Conservation (phyloP, 257 asterid species). For the Pogostemon cablin region DNA sequence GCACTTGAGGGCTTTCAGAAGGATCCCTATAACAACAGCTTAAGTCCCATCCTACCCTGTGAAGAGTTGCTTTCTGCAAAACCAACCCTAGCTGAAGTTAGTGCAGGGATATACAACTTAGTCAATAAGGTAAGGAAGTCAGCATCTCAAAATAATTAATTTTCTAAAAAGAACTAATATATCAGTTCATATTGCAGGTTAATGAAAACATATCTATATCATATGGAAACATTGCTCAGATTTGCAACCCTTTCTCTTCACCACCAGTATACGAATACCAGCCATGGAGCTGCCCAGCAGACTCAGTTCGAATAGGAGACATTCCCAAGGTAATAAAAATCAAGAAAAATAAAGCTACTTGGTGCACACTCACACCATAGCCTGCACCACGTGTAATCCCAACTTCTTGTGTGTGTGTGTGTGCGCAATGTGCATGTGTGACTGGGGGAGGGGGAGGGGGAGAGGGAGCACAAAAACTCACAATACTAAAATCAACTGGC, state of each 20-base stretch:
- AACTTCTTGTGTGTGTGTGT: slow-evolving; percentile 14
- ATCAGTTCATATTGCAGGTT: slow-evolving; percentile 52
- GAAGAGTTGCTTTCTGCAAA: slow-evolving; percentile 64
- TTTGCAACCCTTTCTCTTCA: slow-evolving; percentile 89
- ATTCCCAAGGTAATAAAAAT: slow-evolving; percentile 53
- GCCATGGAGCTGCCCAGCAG: slow-evolving; percentile 58
- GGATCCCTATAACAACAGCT: slow-evolving; percentile 82
- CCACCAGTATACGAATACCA: slow-evolving; percentile 66
- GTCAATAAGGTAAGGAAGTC: slow-evolving; percentile 54
- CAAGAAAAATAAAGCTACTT: slow-evolving; percentile 20
- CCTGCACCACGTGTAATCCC: neutral
- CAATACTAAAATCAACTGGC: slow-evolving; percentile 6
- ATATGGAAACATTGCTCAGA: slow-evolving; percentile 58
- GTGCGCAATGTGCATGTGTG: neutral
- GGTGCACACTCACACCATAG: neutral
- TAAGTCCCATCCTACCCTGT: slow-evolving; percentile 87
- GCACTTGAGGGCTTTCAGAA: slow-evolving; percentile 69
- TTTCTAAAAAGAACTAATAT: neutral
- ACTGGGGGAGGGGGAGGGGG: slow-evolving; percentile 9
- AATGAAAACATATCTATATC: slow-evolving; percentile 56
- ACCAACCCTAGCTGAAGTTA: slow-evolving; percentile 50
- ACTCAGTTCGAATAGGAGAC: slow-evolving; percentile 60
- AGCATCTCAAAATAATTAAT: neutral
- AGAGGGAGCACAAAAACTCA: slow-evolving; percentile 15
- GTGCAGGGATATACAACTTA: slow-evolving; percentile 54